Evolutionary conservation across 108 stramenopile species (phyloP), one percentile per base, ranked within the genome.

Genomic region (Seminavis robusta): DNA sequence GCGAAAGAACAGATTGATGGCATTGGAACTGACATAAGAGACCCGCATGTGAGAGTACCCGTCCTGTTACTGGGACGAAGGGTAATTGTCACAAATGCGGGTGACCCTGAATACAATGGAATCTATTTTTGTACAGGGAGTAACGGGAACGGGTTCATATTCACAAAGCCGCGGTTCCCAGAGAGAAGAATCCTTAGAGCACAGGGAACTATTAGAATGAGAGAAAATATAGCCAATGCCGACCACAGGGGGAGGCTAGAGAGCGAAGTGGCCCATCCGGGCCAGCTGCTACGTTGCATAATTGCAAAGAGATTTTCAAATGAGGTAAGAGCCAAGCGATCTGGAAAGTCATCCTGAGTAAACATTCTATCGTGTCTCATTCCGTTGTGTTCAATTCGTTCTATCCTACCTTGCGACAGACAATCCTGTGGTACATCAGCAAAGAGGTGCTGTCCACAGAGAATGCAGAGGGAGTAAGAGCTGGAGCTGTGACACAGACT

Each of bases 391-490:
- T 6, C 29, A n/a, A 4, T 7, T 15, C 29, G 7, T 19, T 24
- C 29, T n/a, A 3, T 52, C 52, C 16, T 4, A 17, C 4, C n/a
- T 33, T 53, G 2, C 24, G 6, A 2, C 47, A 85, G 76, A 80
- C 81, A 23, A 58, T 87, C 37, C 50, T 87, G 7, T 90, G 89
- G 89, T 90, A 90, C 54, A 75, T 86, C 76, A 77, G 80, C 65
- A 90, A 90, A 54, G 89, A 90, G 63, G 71, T 86, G 0, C 52
- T 67, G 50, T 52, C 65, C 11, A 26, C 39, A 7, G 57, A 52
- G 10, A 26, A 47, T 7, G 49, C 7, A 4, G 66, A 30, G 19
- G 23, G 5, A 36, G 38, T 16, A 34, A 9, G 15, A 30, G 31
- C n/a, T 50, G 59, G 37, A 17, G 27, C 41, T 23, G 61, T 85